Percentiles rank a stretch among this genome's conserved stretches.
These are phyloP conservation scores for Xylaria palmicola DNA, from an alignment of 495 filamentous ascomycete genomes.

Conservation along the genomic window DNA sequence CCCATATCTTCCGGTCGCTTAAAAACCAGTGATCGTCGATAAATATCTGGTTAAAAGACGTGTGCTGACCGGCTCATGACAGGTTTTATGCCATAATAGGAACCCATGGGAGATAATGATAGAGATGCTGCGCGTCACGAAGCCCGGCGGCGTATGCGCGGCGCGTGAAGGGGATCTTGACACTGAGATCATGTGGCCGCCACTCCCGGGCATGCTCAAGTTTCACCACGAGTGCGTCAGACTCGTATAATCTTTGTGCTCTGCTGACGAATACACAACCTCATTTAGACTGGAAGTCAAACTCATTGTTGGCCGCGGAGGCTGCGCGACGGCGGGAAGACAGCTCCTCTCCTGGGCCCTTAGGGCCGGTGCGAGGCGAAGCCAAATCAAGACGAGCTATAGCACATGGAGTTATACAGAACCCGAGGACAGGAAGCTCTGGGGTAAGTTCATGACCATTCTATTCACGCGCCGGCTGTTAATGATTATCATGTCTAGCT, in stretches of 20 bases:
- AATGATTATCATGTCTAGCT: slow-evolving; percentile 19
- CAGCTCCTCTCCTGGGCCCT: slow-evolving; percentile 44
- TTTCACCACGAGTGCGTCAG: slow-evolving; percentile 30
- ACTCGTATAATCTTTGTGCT: no score
- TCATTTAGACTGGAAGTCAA: slow-evolving; percentile 20
- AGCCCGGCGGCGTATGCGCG: slow-evolving; percentile 42
- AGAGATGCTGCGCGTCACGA: slow-evolving; percentile 46
- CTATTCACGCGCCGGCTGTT: no score
- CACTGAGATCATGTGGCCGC: slow-evolving; percentile 38
- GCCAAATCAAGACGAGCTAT: slow-evolving; percentile 35
- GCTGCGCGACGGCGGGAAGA: slow-evolving; percentile 33
- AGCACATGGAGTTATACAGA: slow-evolving; percentile 39
- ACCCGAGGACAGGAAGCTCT: slow-evolving; percentile 36
- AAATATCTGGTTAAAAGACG: neutral
- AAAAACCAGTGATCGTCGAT: neutral
- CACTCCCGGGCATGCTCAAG: slow-evolving; percentile 30
- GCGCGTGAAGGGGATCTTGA: slow-evolving; percentile 41
- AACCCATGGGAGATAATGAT: slow-evolving; percentile 35
- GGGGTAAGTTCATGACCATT: slow-evolving; percentile 36
- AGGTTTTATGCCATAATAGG: slow-evolving; percentile 39
- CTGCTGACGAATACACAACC: neutral
- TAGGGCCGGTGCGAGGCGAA: slow-evolving; percentile 37
- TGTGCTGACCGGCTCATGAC: neutral
- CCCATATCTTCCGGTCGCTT: no score
- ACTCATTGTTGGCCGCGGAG: slow-evolving; percentile 30